phyloP scores from a whole-genome alignment of 306 rosid species.

The Prunus mongolica region DNA sequence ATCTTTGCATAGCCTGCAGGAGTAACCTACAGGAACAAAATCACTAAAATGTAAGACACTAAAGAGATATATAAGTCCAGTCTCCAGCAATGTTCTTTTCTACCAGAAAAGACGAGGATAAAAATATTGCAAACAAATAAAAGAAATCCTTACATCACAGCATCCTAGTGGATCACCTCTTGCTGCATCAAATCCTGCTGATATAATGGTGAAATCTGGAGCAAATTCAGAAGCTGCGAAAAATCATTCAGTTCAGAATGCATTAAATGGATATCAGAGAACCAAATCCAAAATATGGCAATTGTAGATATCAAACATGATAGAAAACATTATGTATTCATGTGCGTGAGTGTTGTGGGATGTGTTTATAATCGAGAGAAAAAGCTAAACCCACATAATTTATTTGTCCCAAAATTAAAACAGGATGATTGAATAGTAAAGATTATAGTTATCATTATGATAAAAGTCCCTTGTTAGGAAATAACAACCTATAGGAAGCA shows the following conservation, averaged over 20 bases:
- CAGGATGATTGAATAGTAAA: not conserved
- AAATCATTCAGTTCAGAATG: constrained; percentile 18
- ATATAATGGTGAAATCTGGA: constrained; percentile 90
- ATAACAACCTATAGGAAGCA: constrained; percentile 87
- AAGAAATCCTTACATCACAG: constrained; percentile 70
- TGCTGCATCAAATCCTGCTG: constrained; percentile 99
- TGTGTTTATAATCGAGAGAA: not conserved
- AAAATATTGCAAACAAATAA: constrained; percentile 1
- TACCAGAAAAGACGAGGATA: not conserved
- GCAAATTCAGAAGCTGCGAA: constrained; percentile 81
- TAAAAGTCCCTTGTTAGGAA: not conserved
- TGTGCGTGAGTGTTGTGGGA: not conserved
- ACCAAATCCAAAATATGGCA: not conserved
- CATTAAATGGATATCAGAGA: constrained; percentile 7
- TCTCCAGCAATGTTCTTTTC: not conserved
- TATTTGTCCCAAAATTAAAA: not conserved
- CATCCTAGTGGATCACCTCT: constrained; percentile 97
- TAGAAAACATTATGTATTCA: not conserved
- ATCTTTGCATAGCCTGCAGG: constrained; percentile 91
- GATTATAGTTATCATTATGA: not conserved
- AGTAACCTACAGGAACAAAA: constrained; percentile 58
- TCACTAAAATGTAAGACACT: constrained; percentile 19
- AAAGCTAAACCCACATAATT: not conserved
- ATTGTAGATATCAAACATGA: not conserved
- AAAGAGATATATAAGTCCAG: not conserved